A percentile compares a stretch with the other conserved stretches of the same genome.
phyloP scores from a whole-genome alignment of 1,139 yeast genomes.

The Yamadazyma jaroonii region DNA sequence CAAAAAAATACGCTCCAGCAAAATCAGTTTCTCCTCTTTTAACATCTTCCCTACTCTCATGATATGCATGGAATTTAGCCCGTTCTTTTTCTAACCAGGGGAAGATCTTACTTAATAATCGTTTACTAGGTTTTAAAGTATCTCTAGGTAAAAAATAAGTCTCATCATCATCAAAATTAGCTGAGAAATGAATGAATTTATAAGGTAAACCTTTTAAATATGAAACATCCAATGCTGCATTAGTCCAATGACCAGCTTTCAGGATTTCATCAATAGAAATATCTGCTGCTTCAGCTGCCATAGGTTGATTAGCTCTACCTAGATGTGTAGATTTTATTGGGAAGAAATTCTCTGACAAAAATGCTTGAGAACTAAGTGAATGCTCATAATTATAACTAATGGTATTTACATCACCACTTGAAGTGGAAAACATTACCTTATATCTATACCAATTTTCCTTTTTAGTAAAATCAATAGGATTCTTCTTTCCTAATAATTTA shows the following conservation, averaged over 20 bases:
- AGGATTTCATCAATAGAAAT: constrained; percentile 6
- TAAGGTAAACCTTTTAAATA: constrained; percentile 4
- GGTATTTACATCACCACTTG: background rate
- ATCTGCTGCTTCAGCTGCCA: constrained; percentile 3
- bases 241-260: constrained; percentile 7
- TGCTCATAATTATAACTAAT: background rate
- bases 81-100: constrained; percentile 9
- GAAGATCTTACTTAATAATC: constrained; percentile 7
- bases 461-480: constrained; percentile 2
- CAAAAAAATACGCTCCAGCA: constrained; percentile 1
- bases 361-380: background rate
- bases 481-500: background rate
- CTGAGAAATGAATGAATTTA: constrained; percentile 5
- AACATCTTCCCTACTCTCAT: background rate
- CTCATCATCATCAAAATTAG: constrained; percentile 4
- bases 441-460: background rate
- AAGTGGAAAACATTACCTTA: constrained; percentile 2
- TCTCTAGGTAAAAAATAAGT: constrained; percentile 6
- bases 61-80: background rate
- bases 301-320: constrained; percentile 2
- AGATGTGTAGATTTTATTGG: constrained; percentile 3
- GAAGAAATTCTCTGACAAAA: background rate
- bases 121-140: constrained; percentile 1
- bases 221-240: background rate
- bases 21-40: background rate